Evolutionary conservation across 768 basidiomycete species (phyloP).

Genomic region (Boletus coccyginus): DNA sequence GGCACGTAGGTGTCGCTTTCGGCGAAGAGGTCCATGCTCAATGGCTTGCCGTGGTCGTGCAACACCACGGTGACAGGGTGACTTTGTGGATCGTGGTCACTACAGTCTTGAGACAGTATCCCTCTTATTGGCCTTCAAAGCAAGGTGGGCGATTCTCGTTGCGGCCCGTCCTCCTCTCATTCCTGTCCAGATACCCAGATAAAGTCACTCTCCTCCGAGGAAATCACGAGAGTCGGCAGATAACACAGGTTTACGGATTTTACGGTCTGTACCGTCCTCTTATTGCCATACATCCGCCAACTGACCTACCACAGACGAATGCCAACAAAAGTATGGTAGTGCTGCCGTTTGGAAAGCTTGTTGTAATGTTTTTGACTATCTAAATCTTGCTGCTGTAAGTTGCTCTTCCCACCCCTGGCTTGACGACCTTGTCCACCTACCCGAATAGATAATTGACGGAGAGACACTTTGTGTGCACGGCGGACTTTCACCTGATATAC

Average conservation of each 20-base stretch:
- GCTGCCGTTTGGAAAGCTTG: slow-evolving; percentile 97
- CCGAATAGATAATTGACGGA: slow-evolving; percentile 84
- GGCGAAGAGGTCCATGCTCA: slow-evolving; percentile 25
- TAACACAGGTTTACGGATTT: slow-evolving; percentile 98
- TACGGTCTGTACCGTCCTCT: slow-evolving; percentile 57
- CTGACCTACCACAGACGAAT: slow-evolving; percentile 64
- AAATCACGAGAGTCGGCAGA: slow-evolving; percentile 96
- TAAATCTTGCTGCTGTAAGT: slow-evolving; percentile 90
- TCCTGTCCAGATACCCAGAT: slow-evolving; percentile 74
- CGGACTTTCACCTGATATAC: slow-evolving; percentile 92
- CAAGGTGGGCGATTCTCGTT: slow-evolving; percentile 48
- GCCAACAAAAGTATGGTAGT: slow-evolving; percentile 96
- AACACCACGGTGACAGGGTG: slow-evolving; percentile 55
- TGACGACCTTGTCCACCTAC: not conserved
- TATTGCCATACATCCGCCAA: not conserved
- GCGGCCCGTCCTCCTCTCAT: slow-evolving; percentile 3
- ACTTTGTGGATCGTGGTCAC: slow-evolving; percentile 96
- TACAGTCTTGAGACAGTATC: slow-evolving; percentile 96
- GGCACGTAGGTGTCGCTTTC: slow-evolving; percentile 60
- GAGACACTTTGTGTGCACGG: slow-evolving; percentile 93
- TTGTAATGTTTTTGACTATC: slow-evolving; percentile 93
- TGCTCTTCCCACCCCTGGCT: not conserved
- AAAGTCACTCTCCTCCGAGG: slow-evolving; percentile 88
- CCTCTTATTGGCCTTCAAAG: slow-evolving; percentile 84
- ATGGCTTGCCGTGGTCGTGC: slow-evolving; percentile 6